Base-by-base conservation (phyloP, 148 eudicot species). In the Rhododendron molle region DNA sequence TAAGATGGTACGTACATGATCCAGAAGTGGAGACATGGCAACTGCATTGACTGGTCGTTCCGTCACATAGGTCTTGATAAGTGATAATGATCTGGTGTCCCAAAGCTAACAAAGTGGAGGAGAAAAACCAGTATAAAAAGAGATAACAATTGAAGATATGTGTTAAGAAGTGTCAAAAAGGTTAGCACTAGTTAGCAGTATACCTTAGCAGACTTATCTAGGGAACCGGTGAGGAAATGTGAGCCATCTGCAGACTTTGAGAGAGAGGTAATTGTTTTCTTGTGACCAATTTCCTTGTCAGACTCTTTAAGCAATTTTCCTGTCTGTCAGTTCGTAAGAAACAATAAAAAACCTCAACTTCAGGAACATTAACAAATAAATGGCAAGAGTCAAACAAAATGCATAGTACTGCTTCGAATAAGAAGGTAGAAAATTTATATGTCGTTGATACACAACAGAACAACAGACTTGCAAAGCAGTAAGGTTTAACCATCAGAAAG, bases 141-240 rank as follows among this genome's bases (percentile, higher is more conserved):
- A 38, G 28, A 10, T 83, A 76, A 85, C 0, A 79, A 44, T 20
- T 85, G 47, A 20, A 67, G 56, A 28, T 20, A 58, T 60, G 76
- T 84, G 26, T 44, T 65, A 28, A 15, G 46, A 16, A 50, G 38
- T 8, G 34, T 77, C 23, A 26, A 47, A 73, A 46, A 71, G 20
- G 23, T 83, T 81, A 78, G 21, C 43, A 85, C 18, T 77, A 7
- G 30, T 83, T 81, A 78, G 21, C 36, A 85, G 23, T 77, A 10
- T 83, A 95, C 99, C 98, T 94, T 96, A 1, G 98, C 99, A 38
- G 99, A 92, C 83, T 96, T 96, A 88, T 96, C 99, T 38, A 94
- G 88, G 13, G 99, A 95, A 72, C 99, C 99, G 9, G 97, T 93
- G 76, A 95, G 91, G 83, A 96, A 93, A 86, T 95, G 98, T 58